phyloP scores from a whole-genome alignment of 805 yeast genomes.

The Myxozyma neotropica region DNA sequence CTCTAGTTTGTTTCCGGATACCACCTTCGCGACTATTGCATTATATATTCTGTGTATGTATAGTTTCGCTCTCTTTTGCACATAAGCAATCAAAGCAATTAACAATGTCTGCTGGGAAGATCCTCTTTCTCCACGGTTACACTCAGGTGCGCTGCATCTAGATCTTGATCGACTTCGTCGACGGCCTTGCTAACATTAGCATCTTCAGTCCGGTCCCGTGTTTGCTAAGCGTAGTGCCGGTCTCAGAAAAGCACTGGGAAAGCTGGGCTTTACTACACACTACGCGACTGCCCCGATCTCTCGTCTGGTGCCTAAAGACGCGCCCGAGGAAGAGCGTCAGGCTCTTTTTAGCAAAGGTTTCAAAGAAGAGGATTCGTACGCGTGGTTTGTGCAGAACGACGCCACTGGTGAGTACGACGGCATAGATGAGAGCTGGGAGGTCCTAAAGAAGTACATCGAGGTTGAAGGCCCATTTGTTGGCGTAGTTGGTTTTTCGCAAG shows the following conservation, averaged over 20 bases:
- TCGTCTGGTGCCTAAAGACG: slow-evolving; percentile 74
- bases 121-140: slow-evolving; percentile 29
- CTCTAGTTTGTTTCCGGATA: no score
- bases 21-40: no score
- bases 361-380: slow-evolving; percentile 44
- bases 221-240: slow-evolving; percentile 92
- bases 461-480: slow-evolving; percentile 74
- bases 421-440: slow-evolving; percentile 49
- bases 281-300: slow-evolving; percentile 82
- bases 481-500: slow-evolving; percentile 88
- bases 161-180: not conserved
- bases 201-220: slow-evolving; percentile 67
- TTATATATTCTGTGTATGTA: no score
- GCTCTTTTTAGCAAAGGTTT: slow-evolving; percentile 51
- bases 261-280: slow-evolving; percentile 65
- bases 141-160: slow-evolving; percentile 39
- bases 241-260: slow-evolving; percentile 69
- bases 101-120: slow-evolving; percentile 19
- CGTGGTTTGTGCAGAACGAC: slow-evolving; percentile 44
- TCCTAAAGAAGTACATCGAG: slow-evolving; percentile 55
- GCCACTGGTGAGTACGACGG: slow-evolving; percentile 41
- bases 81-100: no score
- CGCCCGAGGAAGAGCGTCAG: slow-evolving; percentile 49
- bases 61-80: no score
- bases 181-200: not conserved